Evolutionary conservation across 106 monocot species (phyloP).

Genomic region (Platanthera zijinensis): DNA sequence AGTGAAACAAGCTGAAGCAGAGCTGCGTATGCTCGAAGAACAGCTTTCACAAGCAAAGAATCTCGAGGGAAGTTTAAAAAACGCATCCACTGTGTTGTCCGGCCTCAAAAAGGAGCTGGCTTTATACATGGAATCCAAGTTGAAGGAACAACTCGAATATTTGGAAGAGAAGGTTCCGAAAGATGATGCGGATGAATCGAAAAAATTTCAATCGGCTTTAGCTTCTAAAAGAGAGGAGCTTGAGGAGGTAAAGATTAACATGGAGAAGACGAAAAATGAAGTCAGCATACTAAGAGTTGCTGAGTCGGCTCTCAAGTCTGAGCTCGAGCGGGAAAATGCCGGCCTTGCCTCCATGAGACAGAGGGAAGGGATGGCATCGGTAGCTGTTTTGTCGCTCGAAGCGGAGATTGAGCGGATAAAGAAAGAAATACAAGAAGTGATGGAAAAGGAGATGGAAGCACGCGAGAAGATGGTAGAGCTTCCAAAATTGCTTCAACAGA

Average conservation of each 20-base stretch:
- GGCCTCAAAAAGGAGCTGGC: constrained; percentile 13
- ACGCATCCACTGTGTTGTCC: not conserved
- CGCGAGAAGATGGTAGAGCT: constrained; percentile 6
- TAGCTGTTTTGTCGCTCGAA: constrained; percentile 9
- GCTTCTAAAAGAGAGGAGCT: constrained; percentile 27
- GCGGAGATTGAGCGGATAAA: constrained; percentile 9
- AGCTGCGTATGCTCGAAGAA: constrained; percentile 8
- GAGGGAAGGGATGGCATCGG: constrained; percentile 26
- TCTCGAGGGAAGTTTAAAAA: constrained; percentile 16
- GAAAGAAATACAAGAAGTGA: not conserved
- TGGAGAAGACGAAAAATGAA: constrained; percentile 36
- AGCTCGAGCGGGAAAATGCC: constrained; percentile 36
- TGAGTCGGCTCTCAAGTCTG: constrained; percentile 25
- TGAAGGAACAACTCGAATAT: constrained; percentile 11
- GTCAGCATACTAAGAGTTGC: constrained; percentile 28
- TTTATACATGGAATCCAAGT: constrained; percentile 18
- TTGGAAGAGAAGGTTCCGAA: not conserved
- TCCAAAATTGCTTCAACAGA: constrained; percentile 13
- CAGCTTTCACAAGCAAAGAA: constrained; percentile 11
- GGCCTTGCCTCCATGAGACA: constrained; percentile 27
- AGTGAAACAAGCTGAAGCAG: constrained; percentile 24
- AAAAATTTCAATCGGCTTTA: constrained; percentile 9
- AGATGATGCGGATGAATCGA: not conserved
- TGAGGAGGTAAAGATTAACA: constrained; percentile 30
- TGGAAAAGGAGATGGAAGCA: constrained; percentile 8